Evolutionary conservation across 192 early-diverging fungal genomes (phyloP).

Genomic region (Umbelopsis isabellina): DNA sequence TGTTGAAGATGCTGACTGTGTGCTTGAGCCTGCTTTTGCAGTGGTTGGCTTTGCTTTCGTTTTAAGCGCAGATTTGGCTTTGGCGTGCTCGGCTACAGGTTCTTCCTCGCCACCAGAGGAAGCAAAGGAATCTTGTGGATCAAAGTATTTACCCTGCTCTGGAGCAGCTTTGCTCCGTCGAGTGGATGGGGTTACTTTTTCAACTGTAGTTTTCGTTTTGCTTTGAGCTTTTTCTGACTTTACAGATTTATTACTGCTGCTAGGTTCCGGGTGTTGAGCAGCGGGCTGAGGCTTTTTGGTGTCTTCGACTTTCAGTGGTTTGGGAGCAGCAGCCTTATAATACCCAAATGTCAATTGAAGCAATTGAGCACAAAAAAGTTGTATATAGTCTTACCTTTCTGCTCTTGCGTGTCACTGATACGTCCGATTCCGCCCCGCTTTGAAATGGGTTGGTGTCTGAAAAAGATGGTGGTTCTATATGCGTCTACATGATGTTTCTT

Average conservation of each 20-base stretch:
- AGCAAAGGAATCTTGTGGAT: slow-evolving; percentile 17
- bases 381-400: background rate
- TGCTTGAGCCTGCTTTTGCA: background rate
- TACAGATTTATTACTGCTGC: background rate
- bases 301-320: background rate
- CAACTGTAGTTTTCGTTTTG: background rate
- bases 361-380: background rate
- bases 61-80: slow-evolving; percentile 2
- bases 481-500: background rate
- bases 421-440: slow-evolving; percentile 34
- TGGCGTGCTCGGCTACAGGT: background rate
- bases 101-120: slow-evolving; percentile 11
- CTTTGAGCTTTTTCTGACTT: background rate
- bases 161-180: slow-evolving; percentile 12
- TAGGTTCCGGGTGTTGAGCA: background rate
- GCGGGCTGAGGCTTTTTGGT: background rate
- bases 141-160: background rate
- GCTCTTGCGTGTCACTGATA: background rate
- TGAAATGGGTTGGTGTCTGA: slow-evolving; percentile 49
- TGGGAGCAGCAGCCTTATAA: background rate
- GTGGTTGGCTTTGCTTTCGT: slow-evolving; percentile 8
- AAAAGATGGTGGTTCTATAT: slow-evolving; percentile 25
- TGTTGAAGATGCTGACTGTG: background rate
- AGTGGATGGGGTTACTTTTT: background rate
- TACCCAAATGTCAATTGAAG: background rate